These are phyloP conservation scores for Haematococcus lacustris DNA, from an alignment of 139 green algal species.

Conservation along the genomic window DNA sequence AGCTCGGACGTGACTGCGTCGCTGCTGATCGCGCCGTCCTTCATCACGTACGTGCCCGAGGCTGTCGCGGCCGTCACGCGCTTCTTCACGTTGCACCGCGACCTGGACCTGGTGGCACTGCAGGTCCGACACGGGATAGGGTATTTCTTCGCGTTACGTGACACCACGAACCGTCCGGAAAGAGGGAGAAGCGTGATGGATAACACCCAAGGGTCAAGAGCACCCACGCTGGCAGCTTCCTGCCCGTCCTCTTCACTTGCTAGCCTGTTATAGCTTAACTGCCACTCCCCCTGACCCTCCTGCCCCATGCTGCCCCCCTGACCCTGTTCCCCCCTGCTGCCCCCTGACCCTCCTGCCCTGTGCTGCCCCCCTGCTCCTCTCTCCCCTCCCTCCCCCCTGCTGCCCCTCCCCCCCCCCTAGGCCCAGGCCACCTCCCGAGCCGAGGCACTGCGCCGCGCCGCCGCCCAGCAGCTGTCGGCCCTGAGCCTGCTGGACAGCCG, in stretches of 20 bases:
- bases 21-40: constrained; percentile 61
- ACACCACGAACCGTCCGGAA: too few relatives aligned
- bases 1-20: constrained; percentile 53
- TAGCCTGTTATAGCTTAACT: too few relatives aligned
- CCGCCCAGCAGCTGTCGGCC: constrained; percentile 42
- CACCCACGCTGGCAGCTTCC: too few relatives aligned
- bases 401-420: constrained; percentile 3
- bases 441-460: constrained; percentile 38
- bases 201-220: too few relatives aligned
- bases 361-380: not conserved
- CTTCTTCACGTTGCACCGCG: constrained; percentile 64
- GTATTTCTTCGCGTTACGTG: too few relatives aligned
- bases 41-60: constrained; percentile 66
- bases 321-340: not conserved
- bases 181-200: too few relatives aligned
- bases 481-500: constrained; percentile 24
- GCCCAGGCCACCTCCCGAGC: constrained; percentile 39
- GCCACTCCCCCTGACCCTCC: too few relatives aligned
- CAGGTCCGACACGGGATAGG: constrained; percentile 20
- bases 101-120: constrained; percentile 15
- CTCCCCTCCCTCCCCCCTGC: not conserved
- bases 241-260: too few relatives aligned
- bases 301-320: too few relatives aligned
- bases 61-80: constrained; percentile 46
- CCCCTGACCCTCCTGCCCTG: too few relatives aligned